phyloP scores from a whole-genome alignment of 345 rosid genomes.

The Salix purpurea region DNA sequence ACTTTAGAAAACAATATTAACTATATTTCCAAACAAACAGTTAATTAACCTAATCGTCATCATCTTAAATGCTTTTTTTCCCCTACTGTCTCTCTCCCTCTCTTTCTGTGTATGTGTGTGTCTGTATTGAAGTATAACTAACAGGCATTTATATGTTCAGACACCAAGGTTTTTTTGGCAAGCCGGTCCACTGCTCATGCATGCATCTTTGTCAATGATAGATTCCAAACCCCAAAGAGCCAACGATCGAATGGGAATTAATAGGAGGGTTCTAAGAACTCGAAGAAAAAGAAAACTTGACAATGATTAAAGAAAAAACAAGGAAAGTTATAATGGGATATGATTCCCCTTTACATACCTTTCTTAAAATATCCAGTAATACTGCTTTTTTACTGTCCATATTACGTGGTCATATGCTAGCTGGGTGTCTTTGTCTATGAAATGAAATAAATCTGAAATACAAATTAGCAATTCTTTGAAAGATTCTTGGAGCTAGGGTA shows the following conservation, averaged over 20 bases:
- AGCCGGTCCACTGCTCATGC: slow-evolving; percentile 14
- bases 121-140: too few relatives aligned
- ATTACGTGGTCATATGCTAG: background rate
- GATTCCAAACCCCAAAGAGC: slow-evolving; percentile 14
- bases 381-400: background rate
- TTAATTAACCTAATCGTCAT: too few relatives aligned
- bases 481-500: slow-evolving; percentile 23
- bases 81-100: too few relatives aligned
- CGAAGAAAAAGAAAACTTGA: slow-evolving; percentile 1
- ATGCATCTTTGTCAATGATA: background rate
- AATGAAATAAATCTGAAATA: background rate
- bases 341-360: slow-evolving; percentile 19
- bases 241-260: slow-evolving; percentile 12
- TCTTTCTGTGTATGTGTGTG: too few relatives aligned
- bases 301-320: slow-evolving; percentile 6
- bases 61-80: too few relatives aligned
- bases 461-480: slow-evolving; percentile 23
- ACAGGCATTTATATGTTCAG: too few relatives aligned
- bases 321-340: slow-evolving; percentile 14
- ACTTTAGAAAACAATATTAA: too few relatives aligned
- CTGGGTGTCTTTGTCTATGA: slow-evolving; percentile 25
- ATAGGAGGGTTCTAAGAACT: background rate
- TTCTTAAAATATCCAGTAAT: background rate
- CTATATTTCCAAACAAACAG: too few relatives aligned
- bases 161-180: background rate